phyloP scores from a whole-genome alignment of 2,329 filamentous ascomycete species.

The Aspergillus intermedius region DNA sequence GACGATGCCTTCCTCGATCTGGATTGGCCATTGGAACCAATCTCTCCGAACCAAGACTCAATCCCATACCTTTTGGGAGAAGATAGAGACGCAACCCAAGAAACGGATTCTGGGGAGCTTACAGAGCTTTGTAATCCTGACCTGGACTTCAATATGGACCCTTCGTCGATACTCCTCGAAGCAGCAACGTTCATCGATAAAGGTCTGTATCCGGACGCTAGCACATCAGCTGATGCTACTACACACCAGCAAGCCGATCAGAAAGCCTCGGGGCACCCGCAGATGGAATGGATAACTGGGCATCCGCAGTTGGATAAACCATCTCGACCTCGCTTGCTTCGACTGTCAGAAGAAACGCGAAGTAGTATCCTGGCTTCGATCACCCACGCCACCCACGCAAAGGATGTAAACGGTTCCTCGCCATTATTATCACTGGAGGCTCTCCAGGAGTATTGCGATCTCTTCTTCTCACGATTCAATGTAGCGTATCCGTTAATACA shows the following conservation, averaged over 20 bases:
- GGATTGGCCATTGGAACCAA: slow-evolving; percentile 15
- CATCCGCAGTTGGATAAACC: slow-evolving; percentile 6
- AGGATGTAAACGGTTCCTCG: slow-evolving; percentile 44
- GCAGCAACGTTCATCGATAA: slow-evolving; percentile 20
- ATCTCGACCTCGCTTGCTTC: slow-evolving; percentile 13
- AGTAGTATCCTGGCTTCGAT: slow-evolving; percentile 46
- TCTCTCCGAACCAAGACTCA: neutral
- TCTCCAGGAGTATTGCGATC: slow-evolving; percentile 51
- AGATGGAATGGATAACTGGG: slow-evolving; percentile 25
- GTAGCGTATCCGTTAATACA: slow-evolving; percentile 55
- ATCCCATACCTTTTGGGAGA: too few species aligned
- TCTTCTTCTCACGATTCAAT: slow-evolving; percentile 58
- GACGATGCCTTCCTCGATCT: slow-evolving; percentile 28
- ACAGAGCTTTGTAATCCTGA: neutral
- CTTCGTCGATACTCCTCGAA: slow-evolving; percentile 17
- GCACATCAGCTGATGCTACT: too few species aligned
- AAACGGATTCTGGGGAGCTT: slow-evolving; percentile 8
- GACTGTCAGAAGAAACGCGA: slow-evolving; percentile 26
- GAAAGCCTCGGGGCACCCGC: slow-evolving; percentile 7
- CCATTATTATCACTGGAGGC: slow-evolving; percentile 46
- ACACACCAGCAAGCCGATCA: neutral
- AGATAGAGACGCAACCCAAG: neutral
- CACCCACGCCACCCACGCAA: slow-evolving; percentile 43
- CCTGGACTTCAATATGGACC: neutral
- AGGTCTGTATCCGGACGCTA: neutral